phyloP scores from a whole-genome alignment of 352 stramenopile genomes.

The Phytopythium delawarense region DNA sequence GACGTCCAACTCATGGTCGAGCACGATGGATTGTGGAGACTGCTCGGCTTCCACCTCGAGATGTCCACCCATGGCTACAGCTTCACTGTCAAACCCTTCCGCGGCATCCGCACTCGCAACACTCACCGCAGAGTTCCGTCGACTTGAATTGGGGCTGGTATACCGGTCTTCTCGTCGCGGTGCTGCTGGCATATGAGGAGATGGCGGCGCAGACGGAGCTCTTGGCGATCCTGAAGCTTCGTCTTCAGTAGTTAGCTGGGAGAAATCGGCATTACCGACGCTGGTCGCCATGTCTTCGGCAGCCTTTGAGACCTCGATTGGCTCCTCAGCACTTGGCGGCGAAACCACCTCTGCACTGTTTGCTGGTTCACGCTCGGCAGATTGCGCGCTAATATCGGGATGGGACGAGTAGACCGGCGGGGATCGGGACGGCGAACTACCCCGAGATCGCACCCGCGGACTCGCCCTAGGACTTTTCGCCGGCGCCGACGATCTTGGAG shows the following conservation, averaged over 20 bases:
- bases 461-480: background rate
- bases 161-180: background rate
- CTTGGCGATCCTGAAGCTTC: background rate
- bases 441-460: background rate
- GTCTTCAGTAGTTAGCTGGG: background rate
- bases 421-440: conserved; percentile 1
- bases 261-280: background rate
- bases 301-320: background rate
- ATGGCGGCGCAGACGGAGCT: background rate
- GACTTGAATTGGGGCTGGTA: conserved; percentile 2
- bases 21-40: background rate
- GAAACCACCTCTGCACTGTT: background rate
- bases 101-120: background rate
- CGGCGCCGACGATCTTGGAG: background rate
- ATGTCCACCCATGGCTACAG: background rate
- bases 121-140: conserved; percentile 1
- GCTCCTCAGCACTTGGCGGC: background rate
- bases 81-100: background rate
- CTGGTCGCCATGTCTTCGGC: background rate
- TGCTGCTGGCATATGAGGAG: background rate
- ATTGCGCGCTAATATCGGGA: background rate
- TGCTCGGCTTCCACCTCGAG: background rate
- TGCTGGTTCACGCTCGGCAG: background rate
- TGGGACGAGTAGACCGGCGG: background rate
- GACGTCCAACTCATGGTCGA: background rate